Evolutionary conservation across 2,329 filamentous ascomycete species (phyloP), one percentile per base, ranked within the genome.

Genomic region (Fusarium verticillioides): DNA sequence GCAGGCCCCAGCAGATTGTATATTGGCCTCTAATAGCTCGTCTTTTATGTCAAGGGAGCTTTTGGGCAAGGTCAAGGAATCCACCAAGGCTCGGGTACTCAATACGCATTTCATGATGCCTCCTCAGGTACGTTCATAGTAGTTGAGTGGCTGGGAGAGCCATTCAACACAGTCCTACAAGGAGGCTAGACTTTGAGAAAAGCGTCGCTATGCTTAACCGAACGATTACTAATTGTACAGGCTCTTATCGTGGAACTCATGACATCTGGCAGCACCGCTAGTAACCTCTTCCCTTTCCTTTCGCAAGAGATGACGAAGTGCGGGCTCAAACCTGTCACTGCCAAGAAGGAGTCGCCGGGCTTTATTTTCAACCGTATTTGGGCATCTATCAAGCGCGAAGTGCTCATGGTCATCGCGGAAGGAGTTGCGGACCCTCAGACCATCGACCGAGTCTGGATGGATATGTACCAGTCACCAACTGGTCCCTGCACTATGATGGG

Each of bases 41-140:
- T 88, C 86, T 0, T 89, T 85, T 81, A 87, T 86, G 73, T 85
- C 85, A 1, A 79, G 82, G 0, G 82, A 87, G 60, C 85, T 89
- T 82, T 69, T 89, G 1, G 81, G 76, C 4, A 83, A 84, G 28
- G 78, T 88, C 5, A 70, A 77, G 1, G 79, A 81, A 0, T 76
- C 82, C 63, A 54, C 56, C 23, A 59, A 59, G 34, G 11, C 53
- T 6, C 77, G 84, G 0, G 78, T 87, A 5, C 75, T 87, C 42
- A 89, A 89, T 69, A 86, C 84, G 66, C 87, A 89, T 61, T 89
- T 79, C 73, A 84, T 84, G 62, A 87, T 87, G 85, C 34, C 56
- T n/a, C 56, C 43, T 12, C 49, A 53, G 49, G 49, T 53, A 53
- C 23, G 32, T 53, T 16, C 2, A 28, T 46, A 43, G n/a, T 43